Base-by-base conservation (phyloP, 148 eudicot genomes). In the Silene conica region DNA sequence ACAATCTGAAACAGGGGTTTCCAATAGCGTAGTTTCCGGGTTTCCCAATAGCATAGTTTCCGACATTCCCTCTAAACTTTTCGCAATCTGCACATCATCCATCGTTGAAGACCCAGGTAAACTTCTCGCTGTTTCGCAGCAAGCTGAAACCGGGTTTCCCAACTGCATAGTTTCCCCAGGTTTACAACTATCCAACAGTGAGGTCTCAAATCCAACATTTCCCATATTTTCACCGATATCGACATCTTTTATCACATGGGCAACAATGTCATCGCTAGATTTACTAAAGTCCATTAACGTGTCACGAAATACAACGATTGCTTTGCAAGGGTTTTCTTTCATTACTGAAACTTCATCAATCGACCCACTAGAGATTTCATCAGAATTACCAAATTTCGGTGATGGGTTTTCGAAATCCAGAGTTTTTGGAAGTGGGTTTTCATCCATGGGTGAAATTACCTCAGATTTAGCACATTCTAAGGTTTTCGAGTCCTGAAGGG, bases 381-480 rank as follows among this genome's bases (percentile, higher is more conserved):
- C 25, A 8, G 52, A 50, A 18, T 69, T 21, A 20, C 0, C 70
- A 52, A 60, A 48, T 61, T 64, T 68, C n/a, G 50, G 2, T 10
- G 20, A 50, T 31, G 73, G 77, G 69, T 58, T 78, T 67, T 52
- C 56, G 6, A 60, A 1, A 9, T 34, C 69, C 16, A 60, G 7
- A 7, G 23, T 6, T 45, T 73, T 18, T 22, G 15, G 4, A 67
- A 50, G 3, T 21, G 77, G 77, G 77, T 4, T 78, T 68, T 70
- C 74, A 6, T 15, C 54, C 62, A 58, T 52, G n/a, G 67, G 15
- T 18, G 43, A 7, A 63, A 54, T 58, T 50, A 54, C 73, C 16
- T 61, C 63, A n/a, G 26, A 67, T 62, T 74, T 67, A 61, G 20
- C 63, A 20, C 52, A 74, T 65, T 23, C 68, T 75, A 67, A 1